Evolutionary conservation across 345 rosid genomes (phyloP), one percentile per base, ranked within the genome.

Genomic region (Brassica nigra): DNA sequence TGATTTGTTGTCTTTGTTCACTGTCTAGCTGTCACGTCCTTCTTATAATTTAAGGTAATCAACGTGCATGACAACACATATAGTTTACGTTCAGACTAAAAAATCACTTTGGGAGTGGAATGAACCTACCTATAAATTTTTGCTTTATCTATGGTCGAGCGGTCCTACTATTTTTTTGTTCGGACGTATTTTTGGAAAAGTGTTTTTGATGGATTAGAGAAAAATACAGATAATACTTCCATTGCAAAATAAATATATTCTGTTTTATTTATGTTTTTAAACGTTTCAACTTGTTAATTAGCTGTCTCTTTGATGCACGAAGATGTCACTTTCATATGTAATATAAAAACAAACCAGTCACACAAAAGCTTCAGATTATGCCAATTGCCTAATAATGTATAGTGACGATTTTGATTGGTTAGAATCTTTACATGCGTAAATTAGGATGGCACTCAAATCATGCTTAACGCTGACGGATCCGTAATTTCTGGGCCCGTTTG

Each of bases 301-400:
- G 68, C 23, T 31, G 12, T 64, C 44, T 61, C 65, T 15, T 15
- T 64, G 44, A 64, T 33, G 68, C 14, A 33, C 23, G 16, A 2
- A 62, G 8, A 59, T 27, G 27, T 23, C 27, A 23, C 3, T 28
- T 61, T 28, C 34, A 28, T 28, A 58, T 23, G 62, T 23, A 3
- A 8, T 8, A 27, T 3, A 59, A 59, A 59, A 59, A 59, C 33
- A 59, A 59, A 9, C 33, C 2, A 59, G 11, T 20, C 62, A 57
- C 64, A 59, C 64, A 61, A 61, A 61, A 61, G 64, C 34, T 61
- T 61, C n/a, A 66, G 4, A 37, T 18, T 37, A 18, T 58, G 62
- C 62, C 62, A 23, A 0, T 58, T 37, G 54, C 70, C 6, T 16
- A 18, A 66, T 34, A 65, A 34, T 18, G 62, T 55, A 28, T 16